Base-by-base conservation (phyloP, 768 basidiomycete species). In the Sporobolomyces phaffii region DNA sequence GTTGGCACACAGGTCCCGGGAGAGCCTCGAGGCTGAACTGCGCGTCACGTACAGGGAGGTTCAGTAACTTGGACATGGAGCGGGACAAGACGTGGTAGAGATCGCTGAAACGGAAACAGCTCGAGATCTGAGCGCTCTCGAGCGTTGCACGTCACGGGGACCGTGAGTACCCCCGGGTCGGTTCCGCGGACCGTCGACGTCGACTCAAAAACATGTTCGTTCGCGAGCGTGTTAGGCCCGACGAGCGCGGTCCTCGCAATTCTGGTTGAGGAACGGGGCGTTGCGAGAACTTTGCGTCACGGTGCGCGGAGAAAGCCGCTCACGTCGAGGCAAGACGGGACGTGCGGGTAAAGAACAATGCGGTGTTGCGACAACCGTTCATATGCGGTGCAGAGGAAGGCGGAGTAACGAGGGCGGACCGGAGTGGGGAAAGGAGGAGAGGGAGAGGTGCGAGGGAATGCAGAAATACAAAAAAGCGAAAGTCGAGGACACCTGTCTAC, bases 281-380 rank as follows among this genome's bases (percentile, higher is more conserved):
- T n/a, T n/a, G n/a, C n/a, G n/a, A n/a, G n/a, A n/a, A n/a, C n/a
- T n/a, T n/a, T n/a, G n/a, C n/a, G n/a, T n/a, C n/a, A n/a, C n/a
- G n/a, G n/a, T n/a, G n/a, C n/a, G n/a, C n/a, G n/a, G n/a, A n/a
- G n/a, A n/a, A n/a, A n/a, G n/a, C n/a, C n/a, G n/a, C n/a, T n/a
- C n/a, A n/a, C n/a, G 38, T 38, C 38, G 38, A 38, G 38, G 17
- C 10, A 38, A 38, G 9, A 17, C 38, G 38, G 10, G 38, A 38
- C 38, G n/a, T n/a, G 38, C 9, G 38, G 38, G 38, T 9, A 38
- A 17, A 38, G 38, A 38, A 17, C 38, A 38, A 17, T 47, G 56
- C 41, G 56, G 31, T 58, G 56, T 58, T 58, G 56, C 28, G 43
- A 58, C 56, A 58, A 58, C 41, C 56, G 56, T 47, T 38, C 36